phyloP scores from a whole-genome alignment of 306 rosid genomes.

The Cucurbita ficifolia region DNA sequence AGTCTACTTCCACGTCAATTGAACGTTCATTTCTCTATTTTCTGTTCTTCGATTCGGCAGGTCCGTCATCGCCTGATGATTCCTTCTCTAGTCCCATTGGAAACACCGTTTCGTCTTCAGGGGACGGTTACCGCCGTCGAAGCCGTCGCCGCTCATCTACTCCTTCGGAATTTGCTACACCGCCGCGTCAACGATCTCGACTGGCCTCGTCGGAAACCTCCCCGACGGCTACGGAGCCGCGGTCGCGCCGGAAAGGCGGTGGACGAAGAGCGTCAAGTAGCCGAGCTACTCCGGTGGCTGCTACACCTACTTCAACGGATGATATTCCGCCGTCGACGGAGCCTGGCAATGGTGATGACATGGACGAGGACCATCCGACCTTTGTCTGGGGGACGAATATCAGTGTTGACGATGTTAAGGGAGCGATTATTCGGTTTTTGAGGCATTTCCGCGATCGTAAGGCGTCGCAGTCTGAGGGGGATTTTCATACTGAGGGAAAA shows the following conservation, averaged over 20 bases:
- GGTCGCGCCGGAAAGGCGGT: constrained; percentile 23
- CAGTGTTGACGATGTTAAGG: constrained; percentile 86
- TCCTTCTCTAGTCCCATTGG: constrained; percentile 76
- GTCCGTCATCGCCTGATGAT: constrained; percentile 74
- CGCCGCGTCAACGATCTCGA: constrained; percentile 46
- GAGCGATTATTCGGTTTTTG: constrained; percentile 62
- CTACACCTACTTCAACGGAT: constrained; percentile 66
- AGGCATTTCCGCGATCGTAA: constrained; percentile 46
- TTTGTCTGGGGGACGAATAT: constrained; percentile 90
- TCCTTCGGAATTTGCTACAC: constrained; percentile 39
- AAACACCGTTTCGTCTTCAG: constrained; percentile 63
- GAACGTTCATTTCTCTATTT: background rate
- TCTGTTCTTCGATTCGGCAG: constrained; percentile 17
- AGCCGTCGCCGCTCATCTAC: constrained; percentile 44
- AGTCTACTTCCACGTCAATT: background rate
- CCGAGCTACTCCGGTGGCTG: constrained; percentile 17
- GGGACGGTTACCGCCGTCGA: constrained; percentile 22
- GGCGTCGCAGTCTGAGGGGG: constrained; percentile 36
- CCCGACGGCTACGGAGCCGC: constrained; percentile 32
- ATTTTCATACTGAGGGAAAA: constrained; percentile 57
- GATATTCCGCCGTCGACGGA: constrained; percentile 59
- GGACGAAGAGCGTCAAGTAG: constrained; percentile 17
- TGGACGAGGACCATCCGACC: constrained; percentile 72
- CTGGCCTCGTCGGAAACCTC: constrained; percentile 52
- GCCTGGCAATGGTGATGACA: constrained; percentile 62